Evolutionary conservation across 2,329 filamentous ascomycete species (phyloP), one percentile per base, ranked within the genome.

Genomic region (Fusarium nodosum): DNA sequence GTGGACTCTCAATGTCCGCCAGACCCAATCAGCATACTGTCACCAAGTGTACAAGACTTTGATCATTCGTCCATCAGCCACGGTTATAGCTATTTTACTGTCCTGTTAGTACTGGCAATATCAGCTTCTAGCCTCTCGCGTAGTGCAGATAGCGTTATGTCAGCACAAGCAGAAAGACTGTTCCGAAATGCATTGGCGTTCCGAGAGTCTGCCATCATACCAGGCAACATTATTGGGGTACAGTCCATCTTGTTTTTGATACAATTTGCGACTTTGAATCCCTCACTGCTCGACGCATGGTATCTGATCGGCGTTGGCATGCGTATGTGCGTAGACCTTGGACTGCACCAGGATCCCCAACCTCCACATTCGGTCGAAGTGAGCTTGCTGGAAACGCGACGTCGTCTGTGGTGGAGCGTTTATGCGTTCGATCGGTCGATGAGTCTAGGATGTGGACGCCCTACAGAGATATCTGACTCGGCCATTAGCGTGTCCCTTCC

Each of bases 241-340:
- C 60, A 64, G 13, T 64, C 59, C 0, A 51, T 64, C 0, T 2
- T 58, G 2, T 64, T 64, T 0, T 15, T 64, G 6, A 47, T 64
- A 3, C 61, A 59, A 16, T 64, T 64, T 2, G 60, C 44, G 0
- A 64, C 61, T 15, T 36, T 64, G 3, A 64, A 64, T 10, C 61
- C 60, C 1, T 64, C 60, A 0, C 5, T 64, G 7, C 45, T 64
- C 0, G 59, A 64, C 0, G 60, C 60, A 1, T 64, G 60, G 60
- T 64, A 64, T 18, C 33, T 64, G 2, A 64, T 64, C 2, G 60
- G 60, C 1, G 60, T 64, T 1, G 60, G 60, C 0, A 64, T 64
- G 58, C 51, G 60, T 0, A 64, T 64, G 60, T 64, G 59, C 8
- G 60, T 64, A 8, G 60, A 64, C 2, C 59, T 64, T 2, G 60